Evolutionary conservation across 129 eudicot species (phyloP).

Genomic region (Ambrosia trifida): DNA sequence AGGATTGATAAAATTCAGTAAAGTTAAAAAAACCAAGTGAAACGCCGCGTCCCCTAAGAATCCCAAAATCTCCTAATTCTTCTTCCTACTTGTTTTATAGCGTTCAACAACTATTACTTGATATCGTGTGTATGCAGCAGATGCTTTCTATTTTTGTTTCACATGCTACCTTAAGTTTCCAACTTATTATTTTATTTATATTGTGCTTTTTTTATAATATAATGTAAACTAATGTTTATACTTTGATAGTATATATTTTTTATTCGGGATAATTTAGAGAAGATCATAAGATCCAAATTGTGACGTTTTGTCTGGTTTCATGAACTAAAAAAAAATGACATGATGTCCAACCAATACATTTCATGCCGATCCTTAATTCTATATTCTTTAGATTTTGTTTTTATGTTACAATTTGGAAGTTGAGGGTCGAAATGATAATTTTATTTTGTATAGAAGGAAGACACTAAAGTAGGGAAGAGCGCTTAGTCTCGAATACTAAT

Average conservation of each 20-base stretch:
- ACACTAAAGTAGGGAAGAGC: too few relatives aligned
- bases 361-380: background rate
- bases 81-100: slow-evolving; percentile 26
- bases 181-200: slow-evolving; percentile 9
- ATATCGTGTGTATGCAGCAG: slow-evolving; percentile 21
- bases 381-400: background rate
- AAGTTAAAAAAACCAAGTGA: too few relatives aligned
- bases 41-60: too few relatives aligned
- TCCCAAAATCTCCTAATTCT: slow-evolving; percentile 12
- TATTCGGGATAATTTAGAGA: background rate
- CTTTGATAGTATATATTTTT: background rate
- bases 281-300: background rate
- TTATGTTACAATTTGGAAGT: background rate
- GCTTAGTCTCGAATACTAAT: too few relatives aligned
- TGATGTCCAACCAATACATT: slow-evolving; percentile 5
- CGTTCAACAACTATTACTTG: slow-evolving; percentile 28
- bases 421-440: background rate
- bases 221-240: background rate
- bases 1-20: too few relatives aligned
- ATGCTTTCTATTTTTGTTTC: slow-evolving; percentile 28
- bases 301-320: background rate
- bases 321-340: background rate
- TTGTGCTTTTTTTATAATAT: background rate
- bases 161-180: slow-evolving; percentile 24
- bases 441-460: background rate